A percentile compares a stretch with the other conserved stretches of the same genome.
Conservation (phyloP, 805 yeast genomes). For the Wickerhamomyces hampshirensis region DNA sequence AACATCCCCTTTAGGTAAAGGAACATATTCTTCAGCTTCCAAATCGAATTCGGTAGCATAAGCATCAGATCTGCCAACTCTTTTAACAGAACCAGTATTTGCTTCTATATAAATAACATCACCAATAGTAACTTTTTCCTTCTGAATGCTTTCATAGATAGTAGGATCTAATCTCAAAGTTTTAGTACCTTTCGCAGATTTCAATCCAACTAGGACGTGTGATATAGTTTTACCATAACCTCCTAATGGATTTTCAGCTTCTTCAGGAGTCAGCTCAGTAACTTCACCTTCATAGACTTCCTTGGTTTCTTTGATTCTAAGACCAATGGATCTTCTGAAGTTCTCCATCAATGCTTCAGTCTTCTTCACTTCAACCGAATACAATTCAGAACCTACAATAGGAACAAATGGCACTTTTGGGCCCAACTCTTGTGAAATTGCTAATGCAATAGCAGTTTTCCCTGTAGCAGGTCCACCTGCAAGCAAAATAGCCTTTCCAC, state of each 20-base stretch:
- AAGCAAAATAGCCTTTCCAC: conserved; percentile 90
- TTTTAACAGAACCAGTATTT: conserved; percentile 93
- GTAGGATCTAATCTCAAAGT: conserved; percentile 86
- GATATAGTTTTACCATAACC: conserved; percentile 96
- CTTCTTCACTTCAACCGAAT: conserved; percentile 94
- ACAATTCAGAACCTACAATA: conserved; percentile 90
- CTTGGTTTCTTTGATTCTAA: conserved; percentile 92
- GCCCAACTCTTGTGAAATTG: conserved; percentile 93
- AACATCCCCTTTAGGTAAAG: conserved; percentile 97
- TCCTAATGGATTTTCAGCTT: conserved; percentile 93
- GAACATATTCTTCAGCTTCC: conserved; percentile 98
- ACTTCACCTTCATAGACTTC: conserved; percentile 99
- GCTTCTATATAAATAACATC: conserved; percentile 97
- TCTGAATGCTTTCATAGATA: conserved; percentile 89
- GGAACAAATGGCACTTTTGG: conserved; percentile 98
- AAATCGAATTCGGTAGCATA: conserved; percentile 97
- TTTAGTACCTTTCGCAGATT: conserved; percentile 89
- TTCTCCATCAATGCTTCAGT: conserved; percentile 96
- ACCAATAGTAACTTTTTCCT: conserved; percentile 91
- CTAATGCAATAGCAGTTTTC: conserved; percentile 94
- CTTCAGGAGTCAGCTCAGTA: conserved; percentile 92
- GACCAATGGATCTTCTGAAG: conserved; percentile 93
- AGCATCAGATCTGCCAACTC: conserved; percentile 98
- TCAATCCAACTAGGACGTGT: conserved; percentile 90
- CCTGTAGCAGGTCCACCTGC: conserved; percentile 99